Evolutionary conservation across 2,329 filamentous ascomycete species (phyloP).

Genomic region (Verticillium nubilum): DNA sequence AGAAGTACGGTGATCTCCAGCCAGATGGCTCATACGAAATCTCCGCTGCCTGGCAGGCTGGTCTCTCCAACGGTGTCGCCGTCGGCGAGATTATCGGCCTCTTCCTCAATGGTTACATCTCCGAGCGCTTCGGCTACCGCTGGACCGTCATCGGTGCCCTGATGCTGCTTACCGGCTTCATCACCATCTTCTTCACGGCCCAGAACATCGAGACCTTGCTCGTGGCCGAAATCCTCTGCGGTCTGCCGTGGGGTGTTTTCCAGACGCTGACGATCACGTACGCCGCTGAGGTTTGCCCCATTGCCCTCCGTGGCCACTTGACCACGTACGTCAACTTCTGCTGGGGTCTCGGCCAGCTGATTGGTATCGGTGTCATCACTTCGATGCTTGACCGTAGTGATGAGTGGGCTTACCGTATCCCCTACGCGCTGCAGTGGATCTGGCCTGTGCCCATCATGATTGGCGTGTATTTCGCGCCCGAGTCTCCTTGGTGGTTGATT

Average conservation of each 20-base stretch:
- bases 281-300: constrained; percentile 67
- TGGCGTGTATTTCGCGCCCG: constrained; percentile 63
- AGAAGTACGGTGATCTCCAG: constrained; percentile 48
- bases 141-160: constrained; percentile 58
- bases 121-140: constrained; percentile 63
- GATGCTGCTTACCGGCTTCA: constrained; percentile 47
- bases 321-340: constrained; percentile 75
- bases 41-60: constrained; percentile 57
- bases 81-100: constrained; percentile 63
- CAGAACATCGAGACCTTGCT: constrained; percentile 53
- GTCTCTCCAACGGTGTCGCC: constrained; percentile 53
- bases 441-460: constrained; percentile 65
- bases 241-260: constrained; percentile 58
- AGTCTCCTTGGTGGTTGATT: constrained; percentile 73
- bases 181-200: constrained; percentile 61
- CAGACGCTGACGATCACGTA: constrained; percentile 58
- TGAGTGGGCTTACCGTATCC: constrained; percentile 65
- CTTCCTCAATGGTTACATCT: constrained; percentile 59
- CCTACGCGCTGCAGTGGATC: constrained; percentile 73
- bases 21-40: constrained; percentile 45
- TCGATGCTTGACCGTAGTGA: constrained; percentile 60
- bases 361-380: constrained; percentile 69
- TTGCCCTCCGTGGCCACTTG: constrained; percentile 64
- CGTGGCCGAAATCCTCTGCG: constrained; percentile 57
- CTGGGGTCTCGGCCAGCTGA: constrained; percentile 63